phyloP scores from a whole-genome alignment of 2,329 filamentous ascomycete species.

The Aphanocladium album region DNA sequence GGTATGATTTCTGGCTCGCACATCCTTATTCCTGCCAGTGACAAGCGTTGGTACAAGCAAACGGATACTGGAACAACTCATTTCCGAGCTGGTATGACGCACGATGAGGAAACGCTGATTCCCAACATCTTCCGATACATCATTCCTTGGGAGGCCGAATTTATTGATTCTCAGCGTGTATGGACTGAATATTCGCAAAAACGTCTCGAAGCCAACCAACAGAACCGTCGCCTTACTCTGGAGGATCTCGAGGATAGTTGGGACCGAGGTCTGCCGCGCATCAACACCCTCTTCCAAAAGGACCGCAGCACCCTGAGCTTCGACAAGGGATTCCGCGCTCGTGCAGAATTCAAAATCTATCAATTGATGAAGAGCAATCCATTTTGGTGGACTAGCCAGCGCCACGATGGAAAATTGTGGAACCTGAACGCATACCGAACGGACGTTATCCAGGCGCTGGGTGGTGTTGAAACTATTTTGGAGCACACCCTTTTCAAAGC shows the following conservation, averaged over 20 bases:
- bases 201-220: conserved; percentile 91
- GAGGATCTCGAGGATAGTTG: conserved; percentile 97
- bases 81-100: conserved; percentile 95
- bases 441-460: conserved; percentile 92
- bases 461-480: conserved; percentile 95
- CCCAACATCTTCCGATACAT: conserved; percentile 99
- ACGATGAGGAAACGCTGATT: conserved; percentile 95
- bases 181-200: conserved; percentile 99
- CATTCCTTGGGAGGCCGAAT: conserved; percentile 97
- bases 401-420: conserved; percentile 97
- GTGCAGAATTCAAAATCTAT: conserved; percentile 97
- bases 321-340: conserved; percentile 94
- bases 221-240: conserved; percentile 88
- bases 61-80: conserved; percentile 96
- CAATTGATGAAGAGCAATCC: conserved; percentile 99
- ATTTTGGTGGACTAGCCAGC: conserved; percentile 98
- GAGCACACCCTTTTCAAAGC: conserved; percentile 97
- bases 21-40: conserved; percentile 92
- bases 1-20: conserved; percentile 99
- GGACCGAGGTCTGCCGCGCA: conserved; percentile 94
- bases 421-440: conserved; percentile 94
- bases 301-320: conserved; percentile 95
- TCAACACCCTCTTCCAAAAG: conserved; percentile 99
- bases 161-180: conserved; percentile 96
- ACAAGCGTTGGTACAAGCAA: conserved; percentile 98